A percentile compares a stretch with the other conserved stretches of the same genome.
Evolutionary conservation across 2,329 filamentous ascomycete species (phyloP).

Genomic region (Paraphaeosphaeria sporulosa): DNA sequence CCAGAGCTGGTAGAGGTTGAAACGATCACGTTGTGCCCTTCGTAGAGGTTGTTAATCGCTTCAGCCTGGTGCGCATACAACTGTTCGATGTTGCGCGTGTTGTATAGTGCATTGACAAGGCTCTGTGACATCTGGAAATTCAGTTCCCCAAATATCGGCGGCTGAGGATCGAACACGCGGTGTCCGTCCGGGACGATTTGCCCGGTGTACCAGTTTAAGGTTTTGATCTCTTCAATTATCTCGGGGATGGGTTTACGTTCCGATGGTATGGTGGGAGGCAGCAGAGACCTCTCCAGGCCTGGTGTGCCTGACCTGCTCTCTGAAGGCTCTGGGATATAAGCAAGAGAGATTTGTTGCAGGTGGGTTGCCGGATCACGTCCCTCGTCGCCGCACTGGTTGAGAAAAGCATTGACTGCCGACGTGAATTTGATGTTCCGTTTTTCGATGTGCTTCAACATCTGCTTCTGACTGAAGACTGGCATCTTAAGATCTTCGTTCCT

Average conservation of each 20-base stretch:
- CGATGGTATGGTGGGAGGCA: constrained; percentile 77
- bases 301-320: constrained; percentile 54
- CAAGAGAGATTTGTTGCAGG: constrained; percentile 66
- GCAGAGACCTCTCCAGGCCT: constrained; percentile 50
- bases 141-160: constrained; percentile 81
- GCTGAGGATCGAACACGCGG: constrained; percentile 86
- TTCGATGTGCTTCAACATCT: constrained; percentile 88
- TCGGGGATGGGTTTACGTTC: constrained; percentile 82
- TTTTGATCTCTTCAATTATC: constrained; percentile 84
- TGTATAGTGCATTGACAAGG: constrained; percentile 95
- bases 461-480: constrained; percentile 91
- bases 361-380: constrained; percentile 71
- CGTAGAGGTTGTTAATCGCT: constrained; percentile 86
- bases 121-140: constrained; percentile 87
- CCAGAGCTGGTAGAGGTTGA: constrained; percentile 95
- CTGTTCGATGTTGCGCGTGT: constrained; percentile 83
- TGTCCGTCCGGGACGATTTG: constrained; percentile 96
- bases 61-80: constrained; percentile 93
- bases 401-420: constrained; percentile 76
- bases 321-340: constrained; percentile 69
- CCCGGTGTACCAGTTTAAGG: constrained; percentile 84
- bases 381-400: constrained; percentile 74
- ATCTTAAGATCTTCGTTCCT: constrained; percentile 84
- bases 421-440: constrained; percentile 86
- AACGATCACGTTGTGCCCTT: constrained; percentile 87